Base-by-base conservation (phyloP, 495 filamentous ascomycete genomes). In the Aspergillus steynii region DNA sequence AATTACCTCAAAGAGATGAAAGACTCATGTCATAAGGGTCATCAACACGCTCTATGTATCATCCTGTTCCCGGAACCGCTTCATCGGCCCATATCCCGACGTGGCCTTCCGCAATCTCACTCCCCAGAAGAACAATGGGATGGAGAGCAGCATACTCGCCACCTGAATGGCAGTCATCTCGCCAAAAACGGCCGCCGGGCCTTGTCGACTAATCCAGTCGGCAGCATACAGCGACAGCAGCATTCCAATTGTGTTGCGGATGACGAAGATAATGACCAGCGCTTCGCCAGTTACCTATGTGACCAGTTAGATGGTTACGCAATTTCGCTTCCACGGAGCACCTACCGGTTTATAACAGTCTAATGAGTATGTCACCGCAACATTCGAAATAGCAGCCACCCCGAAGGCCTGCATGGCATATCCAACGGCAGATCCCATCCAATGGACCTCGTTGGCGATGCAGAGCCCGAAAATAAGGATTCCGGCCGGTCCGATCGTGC, bases 331-430 rank as follows among this genome's bases (percentile, higher is more conserved):
- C 0, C 2, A 25, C 10, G 20, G 26, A 32, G 28, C 0, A 63
- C 68, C 5, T 55, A 75, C 72, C 34, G 65, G 67, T 32, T 67
- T 66, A 56, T 75, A 75, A 25, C 65, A 70, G 32, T 75, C 72
- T 14, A 75, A 47, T 5, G 62, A 66, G 45, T 75, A 75, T 0
- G 72, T 75, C 32, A 75, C 72, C 2, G 69, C 72, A 5, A 75
- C 69, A 48, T 75, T 75, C 1, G 71, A 71, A 20, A 73, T 71
- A 29, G 71, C 71, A 9, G 72, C 68, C 0, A 73, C 66, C 3
- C 72, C 72, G 46, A 75, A 75, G 0, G 67, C 72, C 47, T 75
- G 72, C 71, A 75, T 75, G 1, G 65, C 71, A 48, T 71, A 71
- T 37, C 72, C 72, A n/a, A 75, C 54, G 0, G 72, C 72, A 10